These are phyloP conservation scores for Gonapodya prolifera DNA, from an alignment of 192 early-diverging fungal species.

Conservation along the genomic window DNA sequence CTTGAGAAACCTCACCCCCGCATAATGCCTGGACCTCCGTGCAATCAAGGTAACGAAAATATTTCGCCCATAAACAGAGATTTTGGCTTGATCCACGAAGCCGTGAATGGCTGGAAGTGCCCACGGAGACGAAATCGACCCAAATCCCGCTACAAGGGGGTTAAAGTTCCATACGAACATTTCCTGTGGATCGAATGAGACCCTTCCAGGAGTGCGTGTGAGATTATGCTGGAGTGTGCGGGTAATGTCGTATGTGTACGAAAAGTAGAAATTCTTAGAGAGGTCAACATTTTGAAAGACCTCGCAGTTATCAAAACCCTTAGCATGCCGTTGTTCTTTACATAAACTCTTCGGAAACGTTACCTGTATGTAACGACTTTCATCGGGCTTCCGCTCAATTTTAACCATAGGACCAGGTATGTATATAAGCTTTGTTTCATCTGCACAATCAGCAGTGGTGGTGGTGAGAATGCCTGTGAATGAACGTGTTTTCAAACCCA, in stretches of 20 bases:
- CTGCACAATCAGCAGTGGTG: not conserved
- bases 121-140: conserved; percentile 42
- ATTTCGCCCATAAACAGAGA: conserved; percentile 82
- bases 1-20: conserved; percentile 91
- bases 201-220: conserved; percentile 26
- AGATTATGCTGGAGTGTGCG: conserved; percentile 80
- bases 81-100: conserved; percentile 93
- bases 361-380: conserved; percentile 34
- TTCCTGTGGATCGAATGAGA: conserved; percentile 36
- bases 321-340: not conserved
- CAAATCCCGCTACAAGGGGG: conserved; percentile 51
- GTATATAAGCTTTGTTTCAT: conserved; percentile 67
- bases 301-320: conserved; percentile 42
- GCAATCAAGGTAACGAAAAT: conserved; percentile 91
- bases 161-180: conserved; percentile 98
- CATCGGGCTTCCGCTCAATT: conserved; percentile 59
- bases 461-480: not conserved
- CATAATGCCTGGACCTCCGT: conserved; percentile 82
- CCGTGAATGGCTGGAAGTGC: conserved; percentile 78
- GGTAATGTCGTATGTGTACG: conserved; percentile 93
- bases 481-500: not conserved
- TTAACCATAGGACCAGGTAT: conserved; percentile 40
- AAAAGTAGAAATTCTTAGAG: conserved; percentile 94
- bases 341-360: not conserved
- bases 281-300: conserved; percentile 88